A percentile compares a stretch with the other conserved stretches of the same genome.
Evolutionary conservation across 2,329 filamentous ascomycete genomes (phyloP).

Genomic region (Aspergillus clavatus): DNA sequence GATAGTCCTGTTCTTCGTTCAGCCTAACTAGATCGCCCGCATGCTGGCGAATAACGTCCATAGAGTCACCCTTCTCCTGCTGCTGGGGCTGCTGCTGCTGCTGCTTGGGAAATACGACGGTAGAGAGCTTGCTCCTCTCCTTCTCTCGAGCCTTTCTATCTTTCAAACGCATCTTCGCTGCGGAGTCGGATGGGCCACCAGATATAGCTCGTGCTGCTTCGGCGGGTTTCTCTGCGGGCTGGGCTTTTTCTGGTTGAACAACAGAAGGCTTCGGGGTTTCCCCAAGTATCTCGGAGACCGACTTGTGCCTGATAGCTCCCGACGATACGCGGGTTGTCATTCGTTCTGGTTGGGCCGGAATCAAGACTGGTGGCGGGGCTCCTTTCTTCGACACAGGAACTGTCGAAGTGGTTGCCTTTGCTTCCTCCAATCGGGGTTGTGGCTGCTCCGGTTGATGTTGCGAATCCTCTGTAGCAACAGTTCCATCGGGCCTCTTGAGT

Average conservation of each 20-base stretch:
- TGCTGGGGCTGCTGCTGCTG: conserved; percentile 45
- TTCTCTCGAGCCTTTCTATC: conserved; percentile 56
- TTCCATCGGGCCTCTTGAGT: conserved; percentile 11
- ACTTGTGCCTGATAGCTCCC: conserved; percentile 66
- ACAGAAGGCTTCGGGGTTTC: conserved; percentile 46
- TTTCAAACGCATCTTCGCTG: conserved; percentile 39
- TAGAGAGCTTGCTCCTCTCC: conserved; percentile 60
- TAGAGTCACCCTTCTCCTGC: conserved; percentile 43
- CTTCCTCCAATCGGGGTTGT: conserved; percentile 10
- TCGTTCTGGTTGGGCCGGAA: conserved; percentile 44
- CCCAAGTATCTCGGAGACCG: conserved; percentile 66
- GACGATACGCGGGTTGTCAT: conserved; percentile 68
- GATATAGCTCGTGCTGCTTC: conserved; percentile 19
- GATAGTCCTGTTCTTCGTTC: conserved; percentile 53
- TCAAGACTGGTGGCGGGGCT: conserved; percentile 20
- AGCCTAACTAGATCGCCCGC: conserved; percentile 42
- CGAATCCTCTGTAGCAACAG: conserved; percentile 10
- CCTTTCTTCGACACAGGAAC: conserved; percentile 25
- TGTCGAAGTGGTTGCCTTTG: conserved; percentile 10
- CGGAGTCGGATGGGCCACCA: conserved; percentile 26
- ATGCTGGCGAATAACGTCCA: conserved; percentile 40
- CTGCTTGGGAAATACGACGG: conserved; percentile 73
- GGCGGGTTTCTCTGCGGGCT: conserved; percentile 28
- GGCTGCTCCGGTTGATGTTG: conserved; percentile 11
- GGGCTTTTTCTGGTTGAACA: conserved; percentile 33